These are phyloP conservation scores for Anthracocystis setariae DNA, from an alignment of 1,284 basidiomycete genomes.

Conservation along the genomic window DNA sequence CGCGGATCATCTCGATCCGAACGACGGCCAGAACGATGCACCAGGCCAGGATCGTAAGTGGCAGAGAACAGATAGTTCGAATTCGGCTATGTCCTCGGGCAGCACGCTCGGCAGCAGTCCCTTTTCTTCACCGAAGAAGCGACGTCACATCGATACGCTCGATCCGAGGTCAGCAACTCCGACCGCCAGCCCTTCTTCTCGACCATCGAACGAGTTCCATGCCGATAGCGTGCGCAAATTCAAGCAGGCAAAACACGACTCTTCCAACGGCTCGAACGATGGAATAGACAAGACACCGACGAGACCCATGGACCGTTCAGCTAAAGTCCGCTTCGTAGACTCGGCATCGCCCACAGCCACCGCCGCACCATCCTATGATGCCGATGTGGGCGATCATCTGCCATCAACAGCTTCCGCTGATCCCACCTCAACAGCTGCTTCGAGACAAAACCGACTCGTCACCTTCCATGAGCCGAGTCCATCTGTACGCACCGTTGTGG, in stretches of 20 bases:
- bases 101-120: conserved; percentile 34
- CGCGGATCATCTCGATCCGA: conserved; percentile 3
- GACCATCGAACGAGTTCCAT: conserved; percentile 26
- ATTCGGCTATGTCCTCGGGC: conserved; percentile 17
- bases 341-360: conserved; percentile 1
- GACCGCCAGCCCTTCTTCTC: conserved; percentile 16
- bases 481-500: conserved; percentile 69
- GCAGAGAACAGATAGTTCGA: conserved; percentile 39
- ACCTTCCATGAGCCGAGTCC: conserved; percentile 41
- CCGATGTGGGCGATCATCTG: too few species aligned
- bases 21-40: conserved; percentile 6
- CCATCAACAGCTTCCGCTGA: neutral
- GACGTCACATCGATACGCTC: conserved; percentile 11
- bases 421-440: neutral
- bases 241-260: conserved; percentile 26
- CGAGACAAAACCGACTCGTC: conserved; percentile 4
- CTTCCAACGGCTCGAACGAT: conserved; percentile 6
- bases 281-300: conserved; percentile 4
- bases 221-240: conserved; percentile 33
- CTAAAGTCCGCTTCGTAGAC: conserved; percentile 22
- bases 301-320: neutral
- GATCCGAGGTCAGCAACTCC: conserved; percentile 4
- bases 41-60: conserved; percentile 8
- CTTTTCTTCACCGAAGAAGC: conserved; percentile 33
- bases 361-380: too few species aligned